Base-by-base conservation (phyloP, 768 basidiomycete species). In the Collybia sp. region DNA sequence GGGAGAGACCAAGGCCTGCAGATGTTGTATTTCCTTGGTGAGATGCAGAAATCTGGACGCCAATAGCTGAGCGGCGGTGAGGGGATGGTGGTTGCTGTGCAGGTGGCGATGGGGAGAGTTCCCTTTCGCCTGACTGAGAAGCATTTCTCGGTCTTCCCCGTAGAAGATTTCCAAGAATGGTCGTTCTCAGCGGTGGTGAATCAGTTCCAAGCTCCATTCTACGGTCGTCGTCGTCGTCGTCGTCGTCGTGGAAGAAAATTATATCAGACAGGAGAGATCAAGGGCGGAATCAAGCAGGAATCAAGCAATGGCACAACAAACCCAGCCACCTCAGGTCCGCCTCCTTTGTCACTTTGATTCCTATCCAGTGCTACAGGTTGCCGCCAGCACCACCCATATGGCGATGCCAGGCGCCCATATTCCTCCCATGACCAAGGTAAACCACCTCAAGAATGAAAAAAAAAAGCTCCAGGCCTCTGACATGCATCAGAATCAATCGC, bases 131-230 rank as follows among this genome's bases (percentile, higher is more conserved):
- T 19, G 82, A 81, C 62, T 81, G 75, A 30, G 83, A 85, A 38
- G 76, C 68, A 60, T 83, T 85, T 54, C 84, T 73, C 13, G 83
- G 84, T 50, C 85, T 70, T 39, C 77, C 79, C 48, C 85, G 80
- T 49, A 89, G 72, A 62, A 88, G 80, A 43, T 81, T 82, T 48
- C 84, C 80, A 40, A 89, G 73, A 61, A 89, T 86, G 49, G 82
- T 82, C 46, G 79, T 71, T 46, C 85, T 72, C 30, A 74, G 54
- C 10, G 68, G 66, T 25, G 70, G 62, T n/a, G 71, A 71, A 41
- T 72, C 72, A 55, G 55, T 67, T 25, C 68, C 68, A n/a, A 58
- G 47, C 43, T 65, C 63, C 64, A 65, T 63, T 47, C 36, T 48
- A 35, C 33, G 19, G 25, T 30, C 42, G 31, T 38, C 35, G 42